phyloP scores from a whole-genome alignment of 2,329 filamentous ascomycete species.

The Fusarium bulbicola region DNA sequence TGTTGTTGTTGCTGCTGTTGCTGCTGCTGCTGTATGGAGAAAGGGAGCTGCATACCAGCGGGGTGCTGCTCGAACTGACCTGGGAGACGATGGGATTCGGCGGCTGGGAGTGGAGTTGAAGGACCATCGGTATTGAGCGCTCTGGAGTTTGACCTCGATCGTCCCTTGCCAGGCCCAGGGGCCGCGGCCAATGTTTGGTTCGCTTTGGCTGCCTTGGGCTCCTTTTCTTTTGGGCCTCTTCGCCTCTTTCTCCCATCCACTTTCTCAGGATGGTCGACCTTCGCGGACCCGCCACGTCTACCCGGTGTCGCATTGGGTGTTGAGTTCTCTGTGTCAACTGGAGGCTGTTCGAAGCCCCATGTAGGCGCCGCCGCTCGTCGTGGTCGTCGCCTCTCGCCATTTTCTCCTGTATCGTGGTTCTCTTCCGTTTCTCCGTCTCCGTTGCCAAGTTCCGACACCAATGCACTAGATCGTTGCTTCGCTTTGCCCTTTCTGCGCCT shows the following conservation, averaged over 20 bases:
- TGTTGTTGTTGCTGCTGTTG: conserved; percentile 35
- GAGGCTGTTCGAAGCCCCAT: conserved; percentile 70
- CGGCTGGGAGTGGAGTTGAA: conserved; percentile 49
- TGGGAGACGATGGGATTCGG: conserved; percentile 53
- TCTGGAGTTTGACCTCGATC: conserved; percentile 65
- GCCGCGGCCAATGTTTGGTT: conserved; percentile 59
- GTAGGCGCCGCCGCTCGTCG: conserved; percentile 75
- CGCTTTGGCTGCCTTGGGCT: conserved; percentile 52
- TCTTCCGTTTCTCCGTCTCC: conserved; percentile 67
- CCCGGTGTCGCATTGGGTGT: conserved; percentile 67
- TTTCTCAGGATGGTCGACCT: conserved; percentile 59
- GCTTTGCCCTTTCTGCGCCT: conserved; percentile 66
- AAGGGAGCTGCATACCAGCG: conserved; percentile 54
- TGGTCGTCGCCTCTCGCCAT: conserved; percentile 68
- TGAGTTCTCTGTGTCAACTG: conserved; percentile 67
- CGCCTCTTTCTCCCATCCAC: conserved; percentile 51
- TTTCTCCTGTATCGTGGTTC: conserved; percentile 64
- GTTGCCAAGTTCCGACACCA: conserved; percentile 73
- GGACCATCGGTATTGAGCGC: conserved; percentile 56
- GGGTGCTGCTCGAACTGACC: conserved; percentile 56
- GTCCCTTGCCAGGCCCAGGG: conserved; percentile 55
- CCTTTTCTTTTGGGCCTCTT: conserved; percentile 52
- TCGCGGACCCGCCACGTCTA: conserved; percentile 57
- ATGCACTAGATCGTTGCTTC: conserved; percentile 69
- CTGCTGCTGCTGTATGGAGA: conserved; percentile 43